Percentiles rank a stretch among this genome's conserved stretches.
Evolutionary conservation across 2,329 filamentous ascomycete genomes (phyloP).

Genomic region (Arthroderma sp.): DNA sequence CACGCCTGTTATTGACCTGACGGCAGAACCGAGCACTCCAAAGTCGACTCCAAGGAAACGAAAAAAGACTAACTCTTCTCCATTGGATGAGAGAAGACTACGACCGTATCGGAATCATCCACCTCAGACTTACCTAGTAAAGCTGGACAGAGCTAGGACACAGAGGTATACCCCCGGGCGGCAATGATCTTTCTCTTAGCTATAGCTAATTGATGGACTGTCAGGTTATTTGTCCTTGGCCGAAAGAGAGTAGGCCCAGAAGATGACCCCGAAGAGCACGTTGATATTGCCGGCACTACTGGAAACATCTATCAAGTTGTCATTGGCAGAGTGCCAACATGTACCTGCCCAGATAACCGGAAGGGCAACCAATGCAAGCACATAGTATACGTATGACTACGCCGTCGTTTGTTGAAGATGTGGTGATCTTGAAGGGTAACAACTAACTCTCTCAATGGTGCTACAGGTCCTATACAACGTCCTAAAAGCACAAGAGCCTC

Average conservation of each 20-base stretch:
- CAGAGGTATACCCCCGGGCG: constrained; percentile 25
- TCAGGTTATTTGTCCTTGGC: constrained; percentile 44
- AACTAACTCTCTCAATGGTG: constrained; percentile 9
- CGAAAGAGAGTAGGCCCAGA: constrained; percentile 34
- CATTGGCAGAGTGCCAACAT: constrained; percentile 40
- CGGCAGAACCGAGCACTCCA: no score
- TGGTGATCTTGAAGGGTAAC: background rate
- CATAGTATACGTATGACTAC: constrained; percentile 39
- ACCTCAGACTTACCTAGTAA: constrained; percentile 34
- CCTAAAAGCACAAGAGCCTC: constrained; percentile 41
- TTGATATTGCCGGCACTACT: constrained; percentile 47
- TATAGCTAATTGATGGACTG: background rate
- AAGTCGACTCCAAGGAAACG: no score
- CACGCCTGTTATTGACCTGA: no score
- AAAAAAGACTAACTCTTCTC: no score
- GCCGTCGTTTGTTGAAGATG: no score
- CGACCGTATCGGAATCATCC: constrained; percentile 30
- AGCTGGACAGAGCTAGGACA: constrained; percentile 36
- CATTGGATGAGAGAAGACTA: constrained; percentile 23
- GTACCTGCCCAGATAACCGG: constrained; percentile 41
- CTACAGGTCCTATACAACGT: constrained; percentile 41
- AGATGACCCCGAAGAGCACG: constrained; percentile 35
- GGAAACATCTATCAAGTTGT: constrained; percentile 50
- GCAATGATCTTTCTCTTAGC: constrained; percentile 1
- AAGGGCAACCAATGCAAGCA: constrained; percentile 53